Conservation (phyloP, 768 basidiomycete genomes). For the Arthromyces matolae region DNA sequence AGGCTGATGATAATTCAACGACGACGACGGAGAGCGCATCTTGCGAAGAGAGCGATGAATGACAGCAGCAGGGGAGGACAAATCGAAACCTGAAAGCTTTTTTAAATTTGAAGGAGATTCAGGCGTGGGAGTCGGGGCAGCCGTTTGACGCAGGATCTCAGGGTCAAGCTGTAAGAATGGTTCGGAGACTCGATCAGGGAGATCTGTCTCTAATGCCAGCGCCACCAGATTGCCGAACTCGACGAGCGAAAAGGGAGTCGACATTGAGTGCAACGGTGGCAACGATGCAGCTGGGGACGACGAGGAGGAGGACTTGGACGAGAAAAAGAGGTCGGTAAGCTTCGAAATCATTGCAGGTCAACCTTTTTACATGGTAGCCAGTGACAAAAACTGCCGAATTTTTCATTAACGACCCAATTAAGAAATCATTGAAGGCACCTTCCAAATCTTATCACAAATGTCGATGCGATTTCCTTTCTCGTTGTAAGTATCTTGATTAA, state of each 20-base stretch:
- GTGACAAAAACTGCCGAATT: not conserved
- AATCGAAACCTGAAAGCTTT: too few species aligned
- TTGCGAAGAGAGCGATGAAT: not conserved
- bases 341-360: not conserved
- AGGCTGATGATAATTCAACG: too few species aligned
- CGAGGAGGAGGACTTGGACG: not conserved
- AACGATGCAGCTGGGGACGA: conserved; percentile 1
- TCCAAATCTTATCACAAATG: not conserved
- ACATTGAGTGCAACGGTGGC: too few species aligned
- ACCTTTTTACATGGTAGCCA: not conserved
- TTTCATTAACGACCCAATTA: conserved; percentile 1
- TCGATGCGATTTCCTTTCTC: too few species aligned
- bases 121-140: not conserved
- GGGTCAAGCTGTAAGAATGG: conserved; percentile 17
- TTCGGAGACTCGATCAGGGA: conserved; percentile 17
- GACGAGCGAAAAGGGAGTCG: conserved; percentile 17
- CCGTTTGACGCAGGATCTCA: not conserved
- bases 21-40: too few species aligned
- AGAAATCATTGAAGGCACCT: not conserved
- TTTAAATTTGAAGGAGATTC: too few species aligned
- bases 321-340: not conserved
- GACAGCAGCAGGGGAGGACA: not conserved
- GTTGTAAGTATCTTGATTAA: too few species aligned
- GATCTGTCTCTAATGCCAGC: conserved; percentile 14
- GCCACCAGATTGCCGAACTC: conserved; percentile 22